These are phyloP conservation scores for Elongisporangium anandrum DNA, from an alignment of 352 stramenopile genomes.

Conservation along the genomic window DNA sequence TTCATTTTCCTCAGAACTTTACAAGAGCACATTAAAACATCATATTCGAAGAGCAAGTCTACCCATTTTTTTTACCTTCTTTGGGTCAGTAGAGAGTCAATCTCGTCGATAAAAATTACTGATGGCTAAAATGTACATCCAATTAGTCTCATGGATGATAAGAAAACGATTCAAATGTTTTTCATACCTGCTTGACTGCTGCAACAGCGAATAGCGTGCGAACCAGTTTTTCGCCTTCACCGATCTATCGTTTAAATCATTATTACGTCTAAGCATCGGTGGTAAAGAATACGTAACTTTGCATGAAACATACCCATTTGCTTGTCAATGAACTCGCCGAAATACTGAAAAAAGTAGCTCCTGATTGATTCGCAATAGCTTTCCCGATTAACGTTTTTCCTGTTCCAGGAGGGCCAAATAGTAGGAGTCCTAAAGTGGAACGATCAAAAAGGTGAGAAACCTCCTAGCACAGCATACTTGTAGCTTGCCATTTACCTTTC, in stretches of 20 bases:
- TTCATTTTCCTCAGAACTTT: slow-evolving; percentile 95
- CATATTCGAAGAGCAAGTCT: neutral
- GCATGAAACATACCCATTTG: slow-evolving; percentile 90
- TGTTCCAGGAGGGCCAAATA: slow-evolving; percentile 95
- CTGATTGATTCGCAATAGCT: slow-evolving; percentile 97
- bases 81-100: slow-evolving; percentile 98
- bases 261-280: neutral
- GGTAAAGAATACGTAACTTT: neutral
- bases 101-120: slow-evolving; percentile 99
- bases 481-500: slow-evolving; percentile 42
- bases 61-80: slow-evolving; percentile 76
- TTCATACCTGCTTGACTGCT: slow-evolving; percentile 76
- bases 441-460: neutral
- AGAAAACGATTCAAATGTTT: neutral
- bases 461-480: too few relatives aligned
- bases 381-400: slow-evolving; percentile 99
- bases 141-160: neutral
- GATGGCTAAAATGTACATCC: slow-evolving; percentile 66
- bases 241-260: slow-evolving; percentile 69
- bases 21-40: neutral
- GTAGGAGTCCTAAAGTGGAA: slow-evolving; percentile 72
- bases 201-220: slow-evolving; percentile 96
- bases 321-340: slow-evolving; percentile 97
- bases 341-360: slow-evolving; percentile 99
- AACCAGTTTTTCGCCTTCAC: slow-evolving; percentile 98